A percentile compares a stretch with the other conserved stretches of the same genome.
Conservation (phyloP, 2,329 filamentous ascomycete species). For the Laburnicola sp. region DNA sequence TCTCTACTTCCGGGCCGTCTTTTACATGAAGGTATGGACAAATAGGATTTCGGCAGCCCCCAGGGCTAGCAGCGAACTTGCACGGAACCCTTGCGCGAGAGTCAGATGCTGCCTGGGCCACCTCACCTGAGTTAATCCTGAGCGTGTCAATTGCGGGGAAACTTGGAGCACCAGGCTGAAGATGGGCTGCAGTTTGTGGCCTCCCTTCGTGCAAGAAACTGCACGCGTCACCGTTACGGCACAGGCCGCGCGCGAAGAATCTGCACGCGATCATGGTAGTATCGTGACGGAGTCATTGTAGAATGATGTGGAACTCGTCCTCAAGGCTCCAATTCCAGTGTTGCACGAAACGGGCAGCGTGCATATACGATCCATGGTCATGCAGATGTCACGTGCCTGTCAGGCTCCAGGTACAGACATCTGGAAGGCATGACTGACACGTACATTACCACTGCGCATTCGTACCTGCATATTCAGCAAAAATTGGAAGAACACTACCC, state of each 20-base stretch:
- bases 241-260: slow-evolving; percentile 9
- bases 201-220: slow-evolving; percentile 10
- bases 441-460: too few species aligned
- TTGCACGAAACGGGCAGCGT: too few species aligned
- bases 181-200: neutral
- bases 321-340: too few species aligned
- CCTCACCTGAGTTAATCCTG: neutral
- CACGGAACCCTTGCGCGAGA: slow-evolving; percentile 10
- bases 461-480: too few species aligned
- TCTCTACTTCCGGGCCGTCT: neutral
- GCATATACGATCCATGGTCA: too few species aligned
- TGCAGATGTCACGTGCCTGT: too few species aligned
- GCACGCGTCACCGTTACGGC: slow-evolving; percentile 10
- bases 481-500: too few species aligned
- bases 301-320: too few species aligned
- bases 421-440: too few species aligned
- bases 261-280: slow-evolving; percentile 6
- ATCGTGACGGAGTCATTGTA: too few species aligned
- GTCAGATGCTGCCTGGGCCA: slow-evolving; percentile 1
- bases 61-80: slow-evolving; percentile 6
- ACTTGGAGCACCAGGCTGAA: neutral
- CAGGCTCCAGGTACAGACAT: too few species aligned
- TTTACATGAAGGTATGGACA: slow-evolving; percentile 9
- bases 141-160: neutral
- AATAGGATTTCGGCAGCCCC: slow-evolving; percentile 9